Evolutionary conservation across 1,139 yeast species (phyloP).

Genomic region (Suhomyces atakaporum): DNA sequence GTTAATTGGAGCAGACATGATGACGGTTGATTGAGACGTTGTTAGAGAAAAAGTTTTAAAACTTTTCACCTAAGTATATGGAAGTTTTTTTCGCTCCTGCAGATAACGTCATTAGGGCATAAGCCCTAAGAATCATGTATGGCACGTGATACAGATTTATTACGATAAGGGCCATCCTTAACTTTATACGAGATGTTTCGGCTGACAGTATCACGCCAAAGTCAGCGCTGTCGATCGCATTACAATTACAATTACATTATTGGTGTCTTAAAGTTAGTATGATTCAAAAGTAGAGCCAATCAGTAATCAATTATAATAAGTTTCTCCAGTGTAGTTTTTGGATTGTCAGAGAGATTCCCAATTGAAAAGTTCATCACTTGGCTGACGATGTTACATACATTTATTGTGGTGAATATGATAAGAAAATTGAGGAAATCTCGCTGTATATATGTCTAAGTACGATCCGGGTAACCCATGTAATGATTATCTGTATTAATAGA

Average conservation of each 20-base stretch:
- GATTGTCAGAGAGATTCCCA: slow-evolving; percentile 45
- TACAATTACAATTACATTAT: no score
- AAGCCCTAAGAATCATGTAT: slow-evolving; percentile 11
- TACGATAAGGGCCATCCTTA: no score
- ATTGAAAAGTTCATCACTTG: slow-evolving; percentile 21
- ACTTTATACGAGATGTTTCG: no score
- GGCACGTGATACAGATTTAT: slow-evolving; percentile 8
- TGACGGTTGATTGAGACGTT: slow-evolving; percentile 47
- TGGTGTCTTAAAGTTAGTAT: slow-evolving; percentile 1
- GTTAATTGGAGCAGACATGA: slow-evolving; percentile 76
- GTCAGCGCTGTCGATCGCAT: background rate
- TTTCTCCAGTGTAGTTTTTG: slow-evolving; percentile 33
- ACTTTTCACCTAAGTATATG: slow-evolving; percentile 15
- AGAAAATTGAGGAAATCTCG: background rate
- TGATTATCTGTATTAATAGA: no score
- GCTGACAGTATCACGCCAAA: no score
- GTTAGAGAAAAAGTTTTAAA: slow-evolving; percentile 24
- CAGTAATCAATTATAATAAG: slow-evolving; percentile 21
- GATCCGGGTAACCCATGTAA: slow-evolving; percentile 6
- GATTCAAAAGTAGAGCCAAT: slow-evolving; percentile 2
- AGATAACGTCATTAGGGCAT: slow-evolving; percentile 10
- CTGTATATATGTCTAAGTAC: background rate
- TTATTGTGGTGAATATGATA: background rate
- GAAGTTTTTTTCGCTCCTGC: slow-evolving; percentile 11
- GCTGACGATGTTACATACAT: slow-evolving; percentile 2